Percentiles rank a stretch among this genome's conserved stretches.
These are phyloP conservation scores for Ramaria sp. DNA, from an alignment of 768 basidiomycete genomes.

Conservation along the genomic window DNA sequence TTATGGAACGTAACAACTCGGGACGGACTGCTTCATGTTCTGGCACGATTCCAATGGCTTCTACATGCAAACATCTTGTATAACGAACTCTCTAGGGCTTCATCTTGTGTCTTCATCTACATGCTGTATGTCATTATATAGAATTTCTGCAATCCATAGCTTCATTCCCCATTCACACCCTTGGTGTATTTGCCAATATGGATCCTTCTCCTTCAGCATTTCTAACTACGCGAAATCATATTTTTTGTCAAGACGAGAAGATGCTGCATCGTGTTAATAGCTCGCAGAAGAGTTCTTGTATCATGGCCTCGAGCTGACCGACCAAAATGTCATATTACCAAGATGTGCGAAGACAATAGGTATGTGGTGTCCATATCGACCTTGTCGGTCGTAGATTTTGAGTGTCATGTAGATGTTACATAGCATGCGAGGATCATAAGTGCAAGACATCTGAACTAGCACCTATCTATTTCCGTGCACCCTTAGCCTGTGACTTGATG, in stretches of 20 bases:
- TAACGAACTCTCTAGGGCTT: neutral
- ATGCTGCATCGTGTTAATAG: no score
- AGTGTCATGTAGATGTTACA: conserved; percentile 2
- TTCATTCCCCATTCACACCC: neutral
- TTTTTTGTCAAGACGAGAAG: no score
- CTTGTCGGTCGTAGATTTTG: conserved; percentile 3
- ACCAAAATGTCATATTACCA: no score
- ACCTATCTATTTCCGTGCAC: conserved; percentile 12
- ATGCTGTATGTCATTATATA: neutral
- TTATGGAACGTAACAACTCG: neutral
- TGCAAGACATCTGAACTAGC: neutral
- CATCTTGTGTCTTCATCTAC: neutral
- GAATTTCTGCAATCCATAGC: conserved; percentile 4
- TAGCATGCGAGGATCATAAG: neutral
- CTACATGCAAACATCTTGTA: neutral
- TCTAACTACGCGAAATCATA: no score
- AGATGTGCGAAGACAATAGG: no score
- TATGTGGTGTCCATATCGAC: conserved; percentile 2
- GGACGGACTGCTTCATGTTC: neutral
- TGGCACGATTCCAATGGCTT: neutral
- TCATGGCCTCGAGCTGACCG: no score
- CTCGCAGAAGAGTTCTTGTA: no score
- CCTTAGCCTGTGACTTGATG: conserved; percentile 79
- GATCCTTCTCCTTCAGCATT: no score
- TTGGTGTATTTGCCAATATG: no score